These are phyloP conservation scores for Mycosphaerella sp. DNA, from an alignment of 2,329 filamentous ascomycete species.

Conservation along the genomic window DNA sequence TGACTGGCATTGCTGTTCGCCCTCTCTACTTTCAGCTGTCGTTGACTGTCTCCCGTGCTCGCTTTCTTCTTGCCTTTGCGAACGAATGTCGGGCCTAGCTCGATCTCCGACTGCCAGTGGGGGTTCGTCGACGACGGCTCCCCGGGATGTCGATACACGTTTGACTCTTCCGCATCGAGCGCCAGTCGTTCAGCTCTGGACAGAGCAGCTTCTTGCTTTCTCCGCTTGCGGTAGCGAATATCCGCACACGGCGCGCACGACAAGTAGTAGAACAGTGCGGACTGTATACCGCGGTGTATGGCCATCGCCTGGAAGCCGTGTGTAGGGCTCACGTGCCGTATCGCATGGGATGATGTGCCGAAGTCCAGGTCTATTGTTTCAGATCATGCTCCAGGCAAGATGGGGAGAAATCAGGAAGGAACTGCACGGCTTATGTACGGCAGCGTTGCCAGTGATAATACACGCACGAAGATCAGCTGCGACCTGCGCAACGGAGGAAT, in stretches of 20 bases:
- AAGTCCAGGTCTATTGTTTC: conserved; percentile 2
- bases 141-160: conserved; percentile 64
- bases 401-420: not conserved
- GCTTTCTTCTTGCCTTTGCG: conserved; percentile 43
- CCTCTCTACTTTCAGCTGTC: conserved; percentile 38
- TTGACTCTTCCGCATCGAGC: conserved; percentile 55
- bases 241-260: conserved; percentile 75
- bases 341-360: not conserved
- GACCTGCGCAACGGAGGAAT: not conserved
- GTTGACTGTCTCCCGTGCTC: conserved; percentile 31
- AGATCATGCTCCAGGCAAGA: conserved; percentile 8
- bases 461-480: not conserved
- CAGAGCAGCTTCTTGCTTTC: conserved; percentile 58
- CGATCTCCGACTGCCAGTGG: conserved; percentile 83
- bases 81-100: conserved; percentile 59
- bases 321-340: not conserved
- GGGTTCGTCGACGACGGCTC: conserved; percentile 80
- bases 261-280: conserved; percentile 69
- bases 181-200: conserved; percentile 51
- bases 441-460: not conserved
- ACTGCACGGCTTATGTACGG: not conserved
- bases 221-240: conserved; percentile 61
- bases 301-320: conserved; percentile 27
- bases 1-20: conserved; percentile 39
- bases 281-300: conserved; percentile 54